Evolutionary conservation across 2,329 filamentous ascomycete species (phyloP).

Genomic region (Exophiala dermatitidis): DNA sequence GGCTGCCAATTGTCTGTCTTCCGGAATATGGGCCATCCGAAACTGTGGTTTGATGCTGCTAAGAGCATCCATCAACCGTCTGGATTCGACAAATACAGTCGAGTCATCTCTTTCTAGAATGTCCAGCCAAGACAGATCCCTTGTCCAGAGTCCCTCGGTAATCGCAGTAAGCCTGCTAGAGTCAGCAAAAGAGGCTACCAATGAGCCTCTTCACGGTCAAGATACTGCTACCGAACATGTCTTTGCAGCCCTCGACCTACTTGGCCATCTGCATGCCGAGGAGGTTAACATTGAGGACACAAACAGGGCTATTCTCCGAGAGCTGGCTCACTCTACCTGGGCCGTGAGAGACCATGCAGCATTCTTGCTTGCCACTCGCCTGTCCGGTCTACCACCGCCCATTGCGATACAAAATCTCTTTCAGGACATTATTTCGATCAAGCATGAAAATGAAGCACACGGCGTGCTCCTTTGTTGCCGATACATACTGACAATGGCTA

Average conservation of each 20-base stretch:
- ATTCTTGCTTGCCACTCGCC: conserved; percentile 23
- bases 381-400: neutral
- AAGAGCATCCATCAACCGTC: conserved; percentile 53
- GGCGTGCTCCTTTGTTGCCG: conserved; percentile 32
- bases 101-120: neutral
- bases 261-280: conserved; percentile 29
- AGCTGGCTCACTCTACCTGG: conserved; percentile 41
- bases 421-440: conserved; percentile 1
- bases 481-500: conserved; percentile 8
- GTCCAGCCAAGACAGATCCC: neutral
- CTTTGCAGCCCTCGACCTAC: conserved; percentile 42
- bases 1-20: conserved; percentile 72
- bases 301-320: conserved; percentile 31
- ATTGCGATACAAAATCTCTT: conserved; percentile 1
- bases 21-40: conserved; percentile 83
- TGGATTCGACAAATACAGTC: conserved; percentile 29
- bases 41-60: conserved; percentile 90
- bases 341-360: conserved; percentile 42
- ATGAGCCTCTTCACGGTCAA: neutral
- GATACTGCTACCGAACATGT: conserved; percentile 26
- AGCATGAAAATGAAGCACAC: conserved; percentile 35
- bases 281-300: conserved; percentile 32
- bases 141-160: neutral
- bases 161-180: conserved; percentile 14
- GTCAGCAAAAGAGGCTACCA: neutral